phyloP scores from a whole-genome alignment of 768 basidiomycete species.

The Lepiota venenata region DNA sequence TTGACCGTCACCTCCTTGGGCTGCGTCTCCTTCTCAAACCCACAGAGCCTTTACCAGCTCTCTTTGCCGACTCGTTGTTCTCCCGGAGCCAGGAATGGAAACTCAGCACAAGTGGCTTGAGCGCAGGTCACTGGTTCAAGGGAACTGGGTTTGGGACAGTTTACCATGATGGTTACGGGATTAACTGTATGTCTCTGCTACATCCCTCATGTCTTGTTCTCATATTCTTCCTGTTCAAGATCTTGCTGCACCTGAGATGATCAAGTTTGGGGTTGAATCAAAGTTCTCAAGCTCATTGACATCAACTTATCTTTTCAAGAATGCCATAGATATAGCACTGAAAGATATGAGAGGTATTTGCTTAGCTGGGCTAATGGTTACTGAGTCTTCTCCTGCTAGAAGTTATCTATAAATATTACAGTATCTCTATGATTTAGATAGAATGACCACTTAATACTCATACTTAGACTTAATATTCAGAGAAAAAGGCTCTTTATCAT shows the following conservation, averaged over 20 bases:
- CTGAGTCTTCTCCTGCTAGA: slow-evolving; percentile 14
- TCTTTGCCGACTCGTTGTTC: slow-evolving; percentile 82
- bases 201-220: background rate
- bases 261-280: slow-evolving; percentile 94
- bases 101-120: slow-evolving; percentile 86
- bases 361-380: slow-evolving; percentile 18
- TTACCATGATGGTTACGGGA: slow-evolving; percentile 87
- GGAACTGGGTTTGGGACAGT: slow-evolving; percentile 89
- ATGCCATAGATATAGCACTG: slow-evolving; percentile 57
- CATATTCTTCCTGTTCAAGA: slow-evolving; percentile 42
- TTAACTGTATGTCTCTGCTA: slow-evolving; percentile 68
- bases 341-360: slow-evolving; percentile 67
- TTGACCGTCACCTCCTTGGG: slow-evolving; percentile 91
- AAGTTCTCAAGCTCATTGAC: slow-evolving; percentile 70
- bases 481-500: background rate
- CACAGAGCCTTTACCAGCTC: slow-evolving; percentile 49
- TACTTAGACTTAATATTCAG: background rate
- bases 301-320: slow-evolving; percentile 67
- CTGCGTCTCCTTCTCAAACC: slow-evolving; percentile 62
- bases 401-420: slow-evolving; percentile 27
- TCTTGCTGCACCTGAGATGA: slow-evolving; percentile 67
- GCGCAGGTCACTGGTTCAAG: slow-evolving; percentile 79
- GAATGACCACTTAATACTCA: background rate
- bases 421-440: background rate
- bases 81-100: slow-evolving; percentile 78